Base-by-base conservation (phyloP, 2,329 filamentous ascomycete species). In the Ceratocystis diversiconidia region DNA sequence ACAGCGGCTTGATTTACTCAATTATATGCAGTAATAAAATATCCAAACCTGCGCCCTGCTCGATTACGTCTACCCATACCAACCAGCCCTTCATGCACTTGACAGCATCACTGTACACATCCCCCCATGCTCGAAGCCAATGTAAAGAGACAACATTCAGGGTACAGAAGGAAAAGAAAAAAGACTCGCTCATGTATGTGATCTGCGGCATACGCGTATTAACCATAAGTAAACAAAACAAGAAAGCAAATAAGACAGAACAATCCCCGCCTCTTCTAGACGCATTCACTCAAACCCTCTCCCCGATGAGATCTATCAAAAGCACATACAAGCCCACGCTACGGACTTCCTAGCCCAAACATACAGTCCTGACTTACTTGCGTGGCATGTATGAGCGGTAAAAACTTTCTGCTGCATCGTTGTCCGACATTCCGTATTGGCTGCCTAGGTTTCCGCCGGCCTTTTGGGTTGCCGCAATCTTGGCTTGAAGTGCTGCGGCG, bases 311-410 rank as follows among this genome's bases (percentile, higher is more conserved):
- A 10, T n/a, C 48, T 19, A 52, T 25, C 48, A 52, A 52, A 52
- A 52, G 22, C 48, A 52, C 48, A 52, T 15, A 25, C 22, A 52
- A 19, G 46, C 48, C 5, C 44, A 48, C 5, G 44, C n/a, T 28
- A 25, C 19, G 8, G 10, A 10, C 48, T 25, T 15, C 19, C 2
- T 52, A 52, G 46, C 46, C 7, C 19, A 50, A 19, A 22, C 46
- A 48, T 66, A 25, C 6, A 15, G 50, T 17, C 28, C 52, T 25
- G 28, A 10, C 70, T 77, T 73, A 88, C 75, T 87, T 82, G 69
- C 88, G 80, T 50, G 88, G 89, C 79, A 90, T 85, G 76, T 90
- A 95, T 65, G 90, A 95, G 62, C 89, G 84, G 74, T 94, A 95
- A 76, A 97, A 96, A 74, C 90, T 89, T 73, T 96, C 91, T 1